Evolutionary conservation across 108 stramenopile species (phyloP), one percentile per base, ranked within the genome.

Genomic region (Discostella stelligeroides): DNA sequence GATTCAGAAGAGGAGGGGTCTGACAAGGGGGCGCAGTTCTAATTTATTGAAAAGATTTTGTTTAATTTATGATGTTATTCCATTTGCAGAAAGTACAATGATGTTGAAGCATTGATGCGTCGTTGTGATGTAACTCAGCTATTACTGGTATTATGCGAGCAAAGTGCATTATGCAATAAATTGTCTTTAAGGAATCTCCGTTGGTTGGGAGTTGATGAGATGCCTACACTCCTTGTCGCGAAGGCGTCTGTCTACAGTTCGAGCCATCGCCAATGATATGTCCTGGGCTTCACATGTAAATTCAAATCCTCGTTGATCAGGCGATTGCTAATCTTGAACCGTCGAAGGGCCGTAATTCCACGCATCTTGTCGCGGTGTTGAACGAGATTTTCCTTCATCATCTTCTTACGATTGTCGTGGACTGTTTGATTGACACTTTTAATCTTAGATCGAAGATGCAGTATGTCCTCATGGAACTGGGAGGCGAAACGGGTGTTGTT

Each of bases 341-440:
- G 47, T 13, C 78, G 42, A 54, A 79, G 40, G 2, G 78, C 41
- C 23, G 38, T 55, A 13, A 79, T 46, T 27, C 78, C 78, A 29
- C 28, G 67, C 29, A 79, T 73, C 38, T 67, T 48, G 11, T 67
- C 20, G 15, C 78, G 72, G 43, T 79, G 71, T 34, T 18, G 24
- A 5, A 68, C 56, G 2, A 79, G 49, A 45, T 72, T 79, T 58
- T 79, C 78, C 58, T 79, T 79, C 78, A 79, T 79, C 66, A 57
- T 73, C 23, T 68, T 72, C 59, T 79, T 79, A 25, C 78, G 23
- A 60, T 79, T 72, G 49, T 79, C 78, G 23, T 79, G 78, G 3
- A 79, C 78, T 43, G 78, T 79, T 23, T 79, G 78, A 57, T 79
- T 79, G 7, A 79, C 78, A 42, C 70, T 72, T 25, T 71, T 63